Evolutionary conservation across 116 monocot genomes (phyloP).

Genomic region (Papilionanthe hybrid): DNA sequence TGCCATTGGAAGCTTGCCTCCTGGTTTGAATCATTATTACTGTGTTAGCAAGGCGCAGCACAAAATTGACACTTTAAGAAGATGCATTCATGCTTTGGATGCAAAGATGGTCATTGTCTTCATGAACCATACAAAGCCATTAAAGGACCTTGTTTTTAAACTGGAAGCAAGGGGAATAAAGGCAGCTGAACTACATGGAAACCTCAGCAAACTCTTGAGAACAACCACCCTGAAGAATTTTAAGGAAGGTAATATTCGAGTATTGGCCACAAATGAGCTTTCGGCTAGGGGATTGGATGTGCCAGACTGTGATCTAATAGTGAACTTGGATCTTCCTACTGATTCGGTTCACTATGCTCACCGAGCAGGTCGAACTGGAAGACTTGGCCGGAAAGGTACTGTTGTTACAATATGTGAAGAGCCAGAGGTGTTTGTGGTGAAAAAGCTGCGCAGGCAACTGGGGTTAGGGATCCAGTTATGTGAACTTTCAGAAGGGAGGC

Average conservation of each 20-base stretch:
- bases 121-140: conserved; percentile 86
- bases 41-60: conserved; percentile 65
- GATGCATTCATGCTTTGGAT: conserved; percentile 80
- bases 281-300: conserved; percentile 95
- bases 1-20: conserved; percentile 75
- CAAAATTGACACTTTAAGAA: conserved; percentile 86
- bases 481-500: conserved; percentile 77
- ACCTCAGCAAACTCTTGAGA: conserved; percentile 78
- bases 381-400: conserved; percentile 76
- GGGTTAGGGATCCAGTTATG: conserved; percentile 52
- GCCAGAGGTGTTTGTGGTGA: conserved; percentile 76
- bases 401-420: conserved; percentile 83
- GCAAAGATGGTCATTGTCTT: conserved; percentile 82
- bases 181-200: conserved; percentile 80
- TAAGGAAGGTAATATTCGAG: conserved; percentile 72
- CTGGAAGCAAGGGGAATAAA: conserved; percentile 86
- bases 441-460: conserved; percentile 70
- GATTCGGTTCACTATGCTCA: conserved; percentile 96
- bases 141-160: conserved; percentile 87
- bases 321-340: conserved; percentile 90
- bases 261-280: conserved; percentile 87
- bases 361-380: conserved; percentile 80
- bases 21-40: conserved; percentile 79
- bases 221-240: conserved; percentile 84
- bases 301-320: conserved; percentile 86